These are phyloP conservation scores for Crithidia sp. DNA, from an alignment of 208 protist species.

Conservation along the genomic window DNA sequence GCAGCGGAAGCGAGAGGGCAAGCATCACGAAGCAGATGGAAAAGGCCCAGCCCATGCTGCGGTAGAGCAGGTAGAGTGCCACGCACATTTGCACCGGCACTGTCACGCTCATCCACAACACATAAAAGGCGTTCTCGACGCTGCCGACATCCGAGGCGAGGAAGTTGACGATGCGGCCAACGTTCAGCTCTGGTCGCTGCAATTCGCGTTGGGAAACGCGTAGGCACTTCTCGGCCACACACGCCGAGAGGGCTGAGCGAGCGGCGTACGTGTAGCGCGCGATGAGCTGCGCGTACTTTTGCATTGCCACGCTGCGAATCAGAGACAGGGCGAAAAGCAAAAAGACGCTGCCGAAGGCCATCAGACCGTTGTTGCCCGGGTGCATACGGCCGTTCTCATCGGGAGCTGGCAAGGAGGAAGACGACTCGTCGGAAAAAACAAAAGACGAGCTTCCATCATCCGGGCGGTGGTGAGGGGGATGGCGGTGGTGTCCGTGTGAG, in stretches of 20 bases:
- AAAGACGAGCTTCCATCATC: too few species aligned
- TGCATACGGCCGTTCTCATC: not conserved
- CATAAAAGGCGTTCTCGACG: slow-evolving; percentile 4
- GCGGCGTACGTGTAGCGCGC: slow-evolving; percentile 3
- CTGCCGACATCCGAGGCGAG: slow-evolving; percentile 9
- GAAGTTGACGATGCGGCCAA: slow-evolving; percentile 86
- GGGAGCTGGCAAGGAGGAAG: not conserved
- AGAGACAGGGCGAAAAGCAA: not conserved
- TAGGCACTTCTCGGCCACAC: slow-evolving; percentile 83
- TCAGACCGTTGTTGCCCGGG: not conserved
- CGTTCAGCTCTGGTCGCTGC: slow-evolving; percentile 68
- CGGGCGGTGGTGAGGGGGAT: too few species aligned
- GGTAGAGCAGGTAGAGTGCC: slow-evolving; percentile 66
- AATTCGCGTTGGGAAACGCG: slow-evolving; percentile 40
- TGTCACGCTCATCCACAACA: slow-evolving; percentile 33
- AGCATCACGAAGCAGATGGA: slow-evolving; percentile 76
- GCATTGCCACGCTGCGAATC: not conserved
- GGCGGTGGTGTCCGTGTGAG: too few species aligned
- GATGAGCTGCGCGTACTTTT: slow-evolving; percentile 4
- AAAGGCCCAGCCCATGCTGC: slow-evolving; percentile 60
- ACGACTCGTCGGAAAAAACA: too few species aligned
- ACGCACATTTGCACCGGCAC: slow-evolving; percentile 51
- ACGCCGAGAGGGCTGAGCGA: not conserved
- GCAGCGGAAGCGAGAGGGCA: slow-evolving; percentile 67
- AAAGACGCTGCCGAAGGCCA: not conserved